Base-by-base conservation (phyloP, 208 protist genomes). In the Naegleria lovaniensis region DNA sequence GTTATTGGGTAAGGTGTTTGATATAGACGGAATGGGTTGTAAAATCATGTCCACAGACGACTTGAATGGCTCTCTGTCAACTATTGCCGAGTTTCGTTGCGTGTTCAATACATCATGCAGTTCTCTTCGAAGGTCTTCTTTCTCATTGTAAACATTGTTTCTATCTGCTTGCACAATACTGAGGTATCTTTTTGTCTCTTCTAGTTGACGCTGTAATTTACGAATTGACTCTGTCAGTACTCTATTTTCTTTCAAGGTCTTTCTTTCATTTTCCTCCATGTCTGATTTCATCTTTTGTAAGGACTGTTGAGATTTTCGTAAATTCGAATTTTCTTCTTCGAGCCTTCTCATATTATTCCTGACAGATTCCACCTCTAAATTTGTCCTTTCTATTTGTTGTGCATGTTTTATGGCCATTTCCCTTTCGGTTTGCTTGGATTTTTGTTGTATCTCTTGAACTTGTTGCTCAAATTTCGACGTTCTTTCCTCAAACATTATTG, bases 401-500 rank as follows among this genome's bases (percentile, higher is more conserved):
- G 5, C 16, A 43, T 48, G 38, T 33, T 48, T 48, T 6, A 51
- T 2, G 29, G 29, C 5, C 15, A 51, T 33, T 48, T 48, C 40
- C 16, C 83, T 43, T 48, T 85, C 83, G 0, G 40, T 85, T 0
- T 19, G 7, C 16, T 58, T 39, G 3, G 38, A 33, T n/a, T 58
- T 88, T 11, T 39, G 39, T 15, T 58, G 19, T 38, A 88, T 5
- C 11, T 88, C 85, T 51, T 58, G 39, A 0, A 40, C 16, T 19
- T 48, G 39, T 58, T 58, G 43, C n/a, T 88, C 85, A 39, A 36
- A 38, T 16, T 58, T 51, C 7, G 41, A 58, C 7, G 43, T 16
- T 58, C n/a, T 88, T 39, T 88, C 85, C 19, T 88, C 85, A 6
- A 88, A 88, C 85, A 88, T 88, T 1, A 88, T 88, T 29, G 22